Evolutionary conservation across 2,329 filamentous ascomycete species (phyloP).

Genomic region (Clonostachys byssicola): DNA sequence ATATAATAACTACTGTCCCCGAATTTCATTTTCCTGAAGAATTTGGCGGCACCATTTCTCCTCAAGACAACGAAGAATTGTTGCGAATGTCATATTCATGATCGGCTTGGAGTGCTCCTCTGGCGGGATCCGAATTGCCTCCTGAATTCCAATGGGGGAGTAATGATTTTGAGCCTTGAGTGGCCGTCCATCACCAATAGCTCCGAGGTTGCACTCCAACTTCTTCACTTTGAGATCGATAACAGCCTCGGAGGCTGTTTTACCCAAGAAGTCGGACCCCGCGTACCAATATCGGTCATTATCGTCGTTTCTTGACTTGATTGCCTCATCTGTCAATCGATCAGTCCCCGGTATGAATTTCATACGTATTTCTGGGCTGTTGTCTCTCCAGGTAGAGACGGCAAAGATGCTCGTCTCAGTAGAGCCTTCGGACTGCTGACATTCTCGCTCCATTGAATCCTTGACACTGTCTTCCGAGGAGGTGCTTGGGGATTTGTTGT

Average conservation of each 20-base stretch:
- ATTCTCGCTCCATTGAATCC: too few species aligned
- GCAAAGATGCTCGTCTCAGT: too few species aligned
- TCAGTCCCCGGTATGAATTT: slow-evolving; percentile 8
- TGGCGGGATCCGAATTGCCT: slow-evolving; percentile 29
- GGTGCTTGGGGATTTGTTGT: too few species aligned
- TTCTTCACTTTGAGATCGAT: slow-evolving; percentile 20
- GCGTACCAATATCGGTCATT: slow-evolving; percentile 31
- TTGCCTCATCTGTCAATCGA: slow-evolving; percentile 12
- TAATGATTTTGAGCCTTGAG: slow-evolving; percentile 15
- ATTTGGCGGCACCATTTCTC: too few species aligned
- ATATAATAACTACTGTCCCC: too few species aligned
- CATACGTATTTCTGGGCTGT: neutral
- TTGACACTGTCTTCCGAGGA: too few species aligned
- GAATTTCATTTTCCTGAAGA: too few species aligned
- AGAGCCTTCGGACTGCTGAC: too few species aligned
- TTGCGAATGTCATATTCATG: slow-evolving; percentile 31
- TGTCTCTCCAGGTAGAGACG: neutral
- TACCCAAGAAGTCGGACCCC: slow-evolving; percentile 27
- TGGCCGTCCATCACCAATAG: slow-evolving; percentile 28
- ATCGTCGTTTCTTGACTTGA: slow-evolving; percentile 15
- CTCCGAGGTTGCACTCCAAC: slow-evolving; percentile 23
- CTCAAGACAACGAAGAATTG: neutral
- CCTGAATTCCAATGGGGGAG: slow-evolving; percentile 22
- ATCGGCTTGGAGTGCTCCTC: slow-evolving; percentile 34
- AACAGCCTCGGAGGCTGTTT: slow-evolving; percentile 19